A percentile compares a stretch with the other conserved stretches of the same genome.
These are phyloP conservation scores for Torulaspora indica DNA, from an alignment of 805 yeast genomes.

Conservation along the genomic window DNA sequence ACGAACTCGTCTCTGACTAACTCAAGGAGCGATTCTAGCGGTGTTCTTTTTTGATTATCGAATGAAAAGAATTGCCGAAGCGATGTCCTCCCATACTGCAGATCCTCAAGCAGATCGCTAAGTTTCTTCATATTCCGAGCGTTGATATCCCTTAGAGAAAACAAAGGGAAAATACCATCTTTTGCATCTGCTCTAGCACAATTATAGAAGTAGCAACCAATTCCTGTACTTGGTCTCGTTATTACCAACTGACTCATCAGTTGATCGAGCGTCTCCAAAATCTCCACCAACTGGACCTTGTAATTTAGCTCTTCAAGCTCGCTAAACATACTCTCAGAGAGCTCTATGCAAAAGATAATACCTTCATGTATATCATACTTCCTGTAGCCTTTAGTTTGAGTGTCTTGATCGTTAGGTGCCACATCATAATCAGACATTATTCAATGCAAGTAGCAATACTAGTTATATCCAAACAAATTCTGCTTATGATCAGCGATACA, in stretches of 20 bases:
- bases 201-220: slow-evolving; percentile 67
- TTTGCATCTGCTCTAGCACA: slow-evolving; percentile 39
- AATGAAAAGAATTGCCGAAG: slow-evolving; percentile 33
- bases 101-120: slow-evolving; percentile 48
- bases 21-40: slow-evolving; percentile 44
- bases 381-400: slow-evolving; percentile 13
- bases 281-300: slow-evolving; percentile 45
- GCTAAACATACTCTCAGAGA: slow-evolving; percentile 43
- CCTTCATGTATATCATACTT: slow-evolving; percentile 55
- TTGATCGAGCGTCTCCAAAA: slow-evolving; percentile 54
- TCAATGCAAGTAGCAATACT: too few species aligned
- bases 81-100: slow-evolving; percentile 24
- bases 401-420: neutral
- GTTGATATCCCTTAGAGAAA: slow-evolving; percentile 53
- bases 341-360: slow-evolving; percentile 56
- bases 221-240: slow-evolving; percentile 60
- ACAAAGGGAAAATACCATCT: slow-evolving; percentile 46
- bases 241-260: slow-evolving; percentile 63
- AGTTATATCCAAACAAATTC: too few species aligned
- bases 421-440: slow-evolving; percentile 2
- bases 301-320: slow-evolving; percentile 36
- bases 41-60: slow-evolving; percentile 28
- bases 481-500: too few species aligned
- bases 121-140: slow-evolving; percentile 53
- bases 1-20: slow-evolving; percentile 53